Evolutionary conservation across 1,284 basidiomycete genomes (phyloP), one percentile per base, ranked within the genome.

Genomic region (Cryptococcus sp.): DNA sequence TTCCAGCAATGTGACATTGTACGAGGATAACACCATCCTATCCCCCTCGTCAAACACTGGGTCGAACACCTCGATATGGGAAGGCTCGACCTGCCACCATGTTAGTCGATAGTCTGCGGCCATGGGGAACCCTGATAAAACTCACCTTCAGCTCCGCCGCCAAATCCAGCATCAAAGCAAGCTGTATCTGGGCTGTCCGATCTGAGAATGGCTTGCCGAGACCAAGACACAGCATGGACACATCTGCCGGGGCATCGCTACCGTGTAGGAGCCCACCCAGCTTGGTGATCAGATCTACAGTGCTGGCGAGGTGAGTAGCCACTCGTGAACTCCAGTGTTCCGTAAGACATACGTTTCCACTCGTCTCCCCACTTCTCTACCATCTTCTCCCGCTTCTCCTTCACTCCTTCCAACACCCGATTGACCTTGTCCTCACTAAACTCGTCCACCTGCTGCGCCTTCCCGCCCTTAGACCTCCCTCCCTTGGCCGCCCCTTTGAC

Each of bases 101-200:
- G 13, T 52, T 56, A 37, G 52, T 36, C 54, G 54, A 37, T 59
- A 54, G 35, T 33, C 9, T 33, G 28, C 18, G n/a, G 23, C 5
- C 45, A 35, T 16, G 39, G 1, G 3, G 2, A 42, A n/a, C n/a
- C 1, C 36, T 21, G 50, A 43, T 20, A 15, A 38, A 36, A 45
- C 62, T 37, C 37, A 70, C 69, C 39, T 65, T 45, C 3, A 70
- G 35, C 1, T 28, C 50, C 8, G 12, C 16, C 0, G 55, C 50
- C 21, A 72, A 57, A 21, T 63, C 63, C 20, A 71, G 45, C 20
- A 72, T 51, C 21, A 76, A 57, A 13, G 71, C 71, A 0, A 75
- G 61, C 55, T 76, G 74, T 18, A 75, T 71, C 46, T 73, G 73
- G 33, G 74, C 71, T 0, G 71, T 72, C n/a, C 72, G 62, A 56